A percentile compares a stretch with the other conserved stretches of the same genome.
Conservation (phyloP, 1,284 basidiomycete genomes). For the Lignosus rhinocerotis region DNA sequence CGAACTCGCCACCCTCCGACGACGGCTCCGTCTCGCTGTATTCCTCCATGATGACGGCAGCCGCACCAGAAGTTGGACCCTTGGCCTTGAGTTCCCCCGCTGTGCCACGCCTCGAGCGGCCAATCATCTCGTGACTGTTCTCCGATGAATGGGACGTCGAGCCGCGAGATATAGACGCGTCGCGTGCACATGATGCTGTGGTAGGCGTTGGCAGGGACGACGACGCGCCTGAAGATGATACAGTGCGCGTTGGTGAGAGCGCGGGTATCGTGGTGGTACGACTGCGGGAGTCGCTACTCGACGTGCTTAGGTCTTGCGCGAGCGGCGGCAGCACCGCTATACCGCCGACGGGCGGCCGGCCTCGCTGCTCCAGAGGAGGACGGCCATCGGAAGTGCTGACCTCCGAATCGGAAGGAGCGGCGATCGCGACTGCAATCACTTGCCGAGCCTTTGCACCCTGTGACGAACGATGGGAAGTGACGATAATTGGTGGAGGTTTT, state of each 20-base stretch:
- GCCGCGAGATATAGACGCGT: slow-evolving; percentile 19
- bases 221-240: slow-evolving; percentile 25
- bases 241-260: slow-evolving; percentile 32
- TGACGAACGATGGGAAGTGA: slow-evolving; percentile 17
- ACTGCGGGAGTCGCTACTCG: slow-evolving; percentile 5
- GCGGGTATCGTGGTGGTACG: slow-evolving; percentile 25
- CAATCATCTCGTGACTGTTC: slow-evolving; percentile 8
- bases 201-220: slow-evolving; percentile 29
- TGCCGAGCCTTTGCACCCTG: slow-evolving; percentile 3
- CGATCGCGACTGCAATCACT: slow-evolving; percentile 4
- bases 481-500: slow-evolving; percentile 25
- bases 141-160: slow-evolving; percentile 21
- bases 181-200: slow-evolving; percentile 22
- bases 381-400: slow-evolving; percentile 12
- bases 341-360: background rate
- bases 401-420: slow-evolving; percentile 9
- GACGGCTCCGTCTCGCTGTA: slow-evolving; percentile 21
- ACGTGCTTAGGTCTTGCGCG: slow-evolving; percentile 7
- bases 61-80: background rate
- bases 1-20: slow-evolving; percentile 17
- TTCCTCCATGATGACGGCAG: slow-evolving; percentile 14
- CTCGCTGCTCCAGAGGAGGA: slow-evolving; percentile 4
- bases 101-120: slow-evolving; percentile 1
- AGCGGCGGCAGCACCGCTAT: slow-evolving; percentile 5
- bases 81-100: slow-evolving; percentile 1